Evolutionary conservation across 2,329 filamentous ascomycete genomes (phyloP).

Genomic region (Diaporthe capsici): DNA sequence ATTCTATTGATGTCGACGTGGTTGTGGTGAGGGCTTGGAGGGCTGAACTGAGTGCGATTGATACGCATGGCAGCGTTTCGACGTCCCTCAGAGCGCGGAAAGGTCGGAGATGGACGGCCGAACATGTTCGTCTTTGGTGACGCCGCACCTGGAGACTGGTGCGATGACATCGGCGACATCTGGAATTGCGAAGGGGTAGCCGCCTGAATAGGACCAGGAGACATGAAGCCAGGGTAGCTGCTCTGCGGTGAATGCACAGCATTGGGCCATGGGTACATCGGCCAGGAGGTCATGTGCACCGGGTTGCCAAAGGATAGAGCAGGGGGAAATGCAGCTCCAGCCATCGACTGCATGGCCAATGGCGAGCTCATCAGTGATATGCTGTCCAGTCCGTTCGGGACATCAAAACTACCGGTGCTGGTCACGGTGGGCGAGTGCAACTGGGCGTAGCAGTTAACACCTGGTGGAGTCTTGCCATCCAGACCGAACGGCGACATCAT

Average conservation of each 20-base stretch:
- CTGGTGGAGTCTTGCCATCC: constrained; percentile 6
- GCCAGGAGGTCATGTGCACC: constrained; percentile 29
- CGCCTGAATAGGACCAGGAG: constrained; percentile 19
- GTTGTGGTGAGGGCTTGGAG: constrained; percentile 67
- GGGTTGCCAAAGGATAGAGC: background rate
- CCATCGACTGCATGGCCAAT: constrained; percentile 21
- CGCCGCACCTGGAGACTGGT: constrained; percentile 44
- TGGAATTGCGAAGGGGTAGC: constrained; percentile 33
- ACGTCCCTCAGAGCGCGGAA: constrained; percentile 56
- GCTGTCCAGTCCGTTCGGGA: constrained; percentile 5
- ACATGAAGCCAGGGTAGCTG: constrained; percentile 13
- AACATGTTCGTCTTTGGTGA: constrained; percentile 54
- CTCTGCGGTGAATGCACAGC: constrained; percentile 14
- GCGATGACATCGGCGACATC: constrained; percentile 44
- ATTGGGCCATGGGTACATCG: constrained; percentile 27
- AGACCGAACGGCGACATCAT: constrained; percentile 35
- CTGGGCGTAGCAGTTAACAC: constrained; percentile 23
- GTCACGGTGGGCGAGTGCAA: background rate
- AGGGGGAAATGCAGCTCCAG: background rate
- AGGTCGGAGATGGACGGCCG: constrained; percentile 54
- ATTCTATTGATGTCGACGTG: constrained; percentile 74
- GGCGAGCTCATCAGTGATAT: constrained; percentile 32
- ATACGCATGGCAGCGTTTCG: constrained; percentile 65
- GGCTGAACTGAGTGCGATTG: constrained; percentile 59
- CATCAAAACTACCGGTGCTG: background rate